Percentiles rank a stretch among this genome's conserved stretches.
Evolutionary conservation across 2,329 filamentous ascomycete species (phyloP).

Genomic region (Cladosporium sp.): DNA sequence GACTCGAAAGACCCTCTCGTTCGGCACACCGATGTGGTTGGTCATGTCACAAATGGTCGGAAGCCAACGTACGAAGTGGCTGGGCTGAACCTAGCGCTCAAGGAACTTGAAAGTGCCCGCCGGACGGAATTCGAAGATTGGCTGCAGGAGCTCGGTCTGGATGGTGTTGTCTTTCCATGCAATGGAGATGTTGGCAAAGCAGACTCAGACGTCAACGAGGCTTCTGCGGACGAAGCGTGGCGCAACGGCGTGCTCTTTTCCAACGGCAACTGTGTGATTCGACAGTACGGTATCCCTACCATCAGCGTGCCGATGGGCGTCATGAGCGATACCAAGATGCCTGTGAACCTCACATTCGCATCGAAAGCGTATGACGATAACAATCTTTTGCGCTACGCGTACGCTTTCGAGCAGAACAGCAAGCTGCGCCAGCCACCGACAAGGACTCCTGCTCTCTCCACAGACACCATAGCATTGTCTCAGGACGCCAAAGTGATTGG

Average conservation of each 20-base stretch:
- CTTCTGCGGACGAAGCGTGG: slow-evolving; percentile 32
- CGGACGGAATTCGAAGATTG: slow-evolving; percentile 47
- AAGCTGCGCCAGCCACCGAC: slow-evolving; percentile 9
- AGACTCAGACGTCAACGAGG: slow-evolving; percentile 37
- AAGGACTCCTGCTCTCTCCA: slow-evolving; percentile 22
- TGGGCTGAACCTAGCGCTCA: slow-evolving; percentile 38
- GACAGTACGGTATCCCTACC: slow-evolving; percentile 51
- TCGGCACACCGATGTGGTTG: slow-evolving; percentile 29
- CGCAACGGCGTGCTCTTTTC: slow-evolving; percentile 49
- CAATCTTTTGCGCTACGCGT: slow-evolving; percentile 20
- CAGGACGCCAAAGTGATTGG: neutral
- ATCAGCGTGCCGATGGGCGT: slow-evolving; percentile 51
- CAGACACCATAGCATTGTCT: slow-evolving; percentile 13
- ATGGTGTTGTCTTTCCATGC: slow-evolving; percentile 45
- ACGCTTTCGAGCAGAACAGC: slow-evolving; percentile 18
- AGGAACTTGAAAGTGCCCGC: slow-evolving; percentile 43
- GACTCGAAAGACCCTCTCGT: slow-evolving; percentile 25
- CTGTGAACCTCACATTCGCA: slow-evolving; percentile 49
- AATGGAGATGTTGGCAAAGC: slow-evolving; percentile 46
- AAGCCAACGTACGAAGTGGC: slow-evolving; percentile 28
- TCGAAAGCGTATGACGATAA: slow-evolving; percentile 44
- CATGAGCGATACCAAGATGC: slow-evolving; percentile 44
- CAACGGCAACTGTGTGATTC: slow-evolving; percentile 48
- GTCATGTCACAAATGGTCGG: slow-evolving; percentile 17
- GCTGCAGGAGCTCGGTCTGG: slow-evolving; percentile 38